Evolutionary conservation across 768 basidiomycete species (phyloP).

Genomic region (Boletus speciosus): DNA sequence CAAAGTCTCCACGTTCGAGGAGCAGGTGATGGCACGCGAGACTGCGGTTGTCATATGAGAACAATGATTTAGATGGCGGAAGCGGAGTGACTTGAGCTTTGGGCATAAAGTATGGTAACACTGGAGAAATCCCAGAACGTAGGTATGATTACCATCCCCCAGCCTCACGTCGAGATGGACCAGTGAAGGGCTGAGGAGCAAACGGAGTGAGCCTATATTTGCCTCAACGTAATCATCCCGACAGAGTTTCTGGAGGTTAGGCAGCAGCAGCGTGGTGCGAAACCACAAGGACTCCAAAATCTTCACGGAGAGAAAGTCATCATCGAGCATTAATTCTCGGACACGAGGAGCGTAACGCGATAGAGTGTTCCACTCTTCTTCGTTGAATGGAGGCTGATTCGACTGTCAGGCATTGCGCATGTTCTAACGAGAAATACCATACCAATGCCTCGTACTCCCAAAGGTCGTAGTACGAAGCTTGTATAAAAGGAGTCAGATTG

Average conservation of each 20-base stretch:
- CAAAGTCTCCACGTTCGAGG: background rate
- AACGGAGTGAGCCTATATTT: background rate
- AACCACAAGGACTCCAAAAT: slow-evolving; percentile 1
- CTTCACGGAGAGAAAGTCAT: background rate
- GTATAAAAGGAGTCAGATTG: background rate
- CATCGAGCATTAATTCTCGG: background rate
- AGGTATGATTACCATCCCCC: background rate
- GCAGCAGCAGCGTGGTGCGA: slow-evolving; percentile 5
- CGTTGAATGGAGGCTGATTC: slow-evolving; percentile 2
- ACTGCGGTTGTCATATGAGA: background rate
- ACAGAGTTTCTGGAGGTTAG: slow-evolving; percentile 3
- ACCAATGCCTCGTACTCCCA: background rate
- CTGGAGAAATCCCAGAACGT: slow-evolving; percentile 4
- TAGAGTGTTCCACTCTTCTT: slow-evolving; percentile 2
- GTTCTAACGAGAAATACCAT: background rate
- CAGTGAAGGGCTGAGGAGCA: slow-evolving; percentile 9
- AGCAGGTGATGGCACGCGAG: slow-evolving; percentile 4
- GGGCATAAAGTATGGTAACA: slow-evolving; percentile 2
- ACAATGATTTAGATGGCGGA: background rate
- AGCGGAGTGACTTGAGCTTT: slow-evolving; percentile 4
- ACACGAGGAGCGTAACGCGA: slow-evolving; percentile 7
- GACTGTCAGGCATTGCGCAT: background rate
- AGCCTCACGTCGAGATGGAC: background rate
- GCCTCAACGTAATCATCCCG: background rate
- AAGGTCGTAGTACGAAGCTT: too few species aligned